phyloP scores from a whole-genome alignment of 768 basidiomycete genomes.

The Naematelia encephala region DNA sequence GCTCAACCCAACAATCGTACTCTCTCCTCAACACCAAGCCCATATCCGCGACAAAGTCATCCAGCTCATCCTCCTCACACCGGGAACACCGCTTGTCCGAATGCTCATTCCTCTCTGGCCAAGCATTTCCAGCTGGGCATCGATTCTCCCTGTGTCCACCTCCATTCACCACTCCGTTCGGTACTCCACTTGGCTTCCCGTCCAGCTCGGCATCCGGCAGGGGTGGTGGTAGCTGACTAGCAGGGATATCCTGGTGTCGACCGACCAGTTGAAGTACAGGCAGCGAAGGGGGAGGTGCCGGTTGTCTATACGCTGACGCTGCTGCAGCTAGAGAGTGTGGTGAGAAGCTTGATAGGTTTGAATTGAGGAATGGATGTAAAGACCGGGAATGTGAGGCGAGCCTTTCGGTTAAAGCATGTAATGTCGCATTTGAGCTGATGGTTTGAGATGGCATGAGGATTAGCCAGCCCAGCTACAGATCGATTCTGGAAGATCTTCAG shows the following conservation, averaged over 20 bases:
- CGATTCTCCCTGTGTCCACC: constrained; percentile 30
- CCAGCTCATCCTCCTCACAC: constrained; percentile 43
- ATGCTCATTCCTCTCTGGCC: constrained; percentile 36
- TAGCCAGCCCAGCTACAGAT: no score
- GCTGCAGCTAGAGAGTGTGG: constrained; percentile 33
- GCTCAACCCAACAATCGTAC: constrained; percentile 51
- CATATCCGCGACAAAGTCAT: constrained; percentile 47
- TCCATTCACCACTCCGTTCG: constrained; percentile 22
- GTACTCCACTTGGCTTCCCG: constrained; percentile 1
- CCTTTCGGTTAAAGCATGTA: constrained; percentile 43
- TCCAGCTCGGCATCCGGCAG: constrained; percentile 11
- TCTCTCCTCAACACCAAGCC: constrained; percentile 45
- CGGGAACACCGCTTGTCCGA: constrained; percentile 24
- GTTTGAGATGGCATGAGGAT: constrained; percentile 18
- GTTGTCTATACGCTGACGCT: constrained; percentile 35
- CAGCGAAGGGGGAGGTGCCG: constrained; percentile 42
- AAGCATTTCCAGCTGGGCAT: constrained; percentile 41
- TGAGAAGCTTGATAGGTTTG: constrained; percentile 23
- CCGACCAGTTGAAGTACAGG: constrained; percentile 34
- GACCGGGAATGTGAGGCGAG: constrained; percentile 38
- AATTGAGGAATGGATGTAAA: constrained; percentile 28
- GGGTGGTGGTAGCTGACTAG: constrained; percentile 8
- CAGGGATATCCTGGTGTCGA: constrained; percentile 35
- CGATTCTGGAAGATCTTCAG: no score
- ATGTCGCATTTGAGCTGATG: constrained; percentile 28